Base-by-base conservation (phyloP, 2,329 filamentous ascomycete genomes). In the Colletotrichum somersetense region DNA sequence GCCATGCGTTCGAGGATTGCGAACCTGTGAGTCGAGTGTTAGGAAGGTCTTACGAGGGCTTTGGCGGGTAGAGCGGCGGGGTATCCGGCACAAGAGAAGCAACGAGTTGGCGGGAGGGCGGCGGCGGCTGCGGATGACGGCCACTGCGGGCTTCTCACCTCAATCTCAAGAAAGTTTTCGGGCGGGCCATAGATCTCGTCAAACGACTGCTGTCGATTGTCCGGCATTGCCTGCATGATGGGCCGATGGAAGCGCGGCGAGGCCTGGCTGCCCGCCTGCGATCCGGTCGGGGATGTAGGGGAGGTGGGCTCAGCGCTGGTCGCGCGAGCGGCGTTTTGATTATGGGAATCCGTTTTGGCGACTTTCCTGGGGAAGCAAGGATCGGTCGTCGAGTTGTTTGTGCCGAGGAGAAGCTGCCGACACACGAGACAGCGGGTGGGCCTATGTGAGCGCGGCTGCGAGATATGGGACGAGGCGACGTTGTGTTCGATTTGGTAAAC, bases 171-270 rank as follows among this genome's bases (percentile, higher is more conserved):
- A 81, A 98, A 98, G 87, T 99, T 99, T 88, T 99, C 96, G 7
- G 96, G 96, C 59, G 96, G 94, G 18, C 95, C 96, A 83, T 99
- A 99, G 82, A 98, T 97, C 88, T 99, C 96, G 85, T 99, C 96
- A 81, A 98, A 98, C 80, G 93, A 96, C 87, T 99, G 96, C 84
- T 93, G 91, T 78, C 95, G 93, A 76, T 93, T 90, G 80, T 91
- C 90, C 59, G 90, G 90, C 85, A 92, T 89, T 74, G 89, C 88
- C 83, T 91, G 89, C 85, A 92, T 87, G 79, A 88, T 88, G 76
- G 87, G 86, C 73, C 86, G 83, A 77, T 86, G 85, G 62, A 81
- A 78, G 73, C 83, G 78, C 65, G 81, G 82, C 69, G 79, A 79
- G 72, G 76, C 77, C 69, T 71, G 69, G 38, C 66, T 65, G 50